phyloP scores from a whole-genome alignment of 352 stramenopile species.

The Phytopythium helicoides region DNA sequence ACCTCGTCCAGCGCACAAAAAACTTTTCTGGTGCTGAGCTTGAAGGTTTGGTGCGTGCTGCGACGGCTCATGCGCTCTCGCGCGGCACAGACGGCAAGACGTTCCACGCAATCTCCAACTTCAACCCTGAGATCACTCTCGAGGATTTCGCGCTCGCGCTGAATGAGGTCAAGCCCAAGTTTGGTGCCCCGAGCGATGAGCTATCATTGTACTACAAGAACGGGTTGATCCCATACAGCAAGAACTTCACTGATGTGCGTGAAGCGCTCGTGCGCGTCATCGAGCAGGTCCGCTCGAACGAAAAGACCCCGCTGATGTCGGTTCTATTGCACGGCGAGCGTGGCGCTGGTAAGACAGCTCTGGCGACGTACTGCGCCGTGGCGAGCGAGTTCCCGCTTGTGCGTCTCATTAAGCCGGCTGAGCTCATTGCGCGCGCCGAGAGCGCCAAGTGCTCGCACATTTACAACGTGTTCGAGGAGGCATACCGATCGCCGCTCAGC shows the following conservation, averaged over 20 bases:
- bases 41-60: conserved; percentile 97
- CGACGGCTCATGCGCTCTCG: conserved; percentile 81
- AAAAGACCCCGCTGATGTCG: conserved; percentile 96
- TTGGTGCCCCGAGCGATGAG: conserved; percentile 94
- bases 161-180: conserved; percentile 97
- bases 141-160: conserved; percentile 96
- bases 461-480: conserved; percentile 96
- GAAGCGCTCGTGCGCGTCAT: conserved; percentile 92
- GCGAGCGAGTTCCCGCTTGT: conserved; percentile 97
- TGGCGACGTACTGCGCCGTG: conserved; percentile 96
- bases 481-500: conserved; percentile 97
- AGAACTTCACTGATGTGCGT: conserved; percentile 93
- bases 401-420: conserved; percentile 96
- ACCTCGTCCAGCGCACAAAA: conserved; percentile 96
- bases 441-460: conserved; percentile 93
- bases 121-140: conserved; percentile 77
- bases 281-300: conserved; percentile 93
- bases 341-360: conserved; percentile 96
- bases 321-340: conserved; percentile 95
- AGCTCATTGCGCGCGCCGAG: conserved; percentile 96
- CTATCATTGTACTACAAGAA: conserved; percentile 95
- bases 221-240: conserved; percentile 95
- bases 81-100: conserved; percentile 81
- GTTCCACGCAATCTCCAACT: conserved; percentile 80
- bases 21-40: conserved; percentile 99